Base-by-base conservation (phyloP, 768 basidiomycete species). In the Lepiota brunneoincarnata region DNA sequence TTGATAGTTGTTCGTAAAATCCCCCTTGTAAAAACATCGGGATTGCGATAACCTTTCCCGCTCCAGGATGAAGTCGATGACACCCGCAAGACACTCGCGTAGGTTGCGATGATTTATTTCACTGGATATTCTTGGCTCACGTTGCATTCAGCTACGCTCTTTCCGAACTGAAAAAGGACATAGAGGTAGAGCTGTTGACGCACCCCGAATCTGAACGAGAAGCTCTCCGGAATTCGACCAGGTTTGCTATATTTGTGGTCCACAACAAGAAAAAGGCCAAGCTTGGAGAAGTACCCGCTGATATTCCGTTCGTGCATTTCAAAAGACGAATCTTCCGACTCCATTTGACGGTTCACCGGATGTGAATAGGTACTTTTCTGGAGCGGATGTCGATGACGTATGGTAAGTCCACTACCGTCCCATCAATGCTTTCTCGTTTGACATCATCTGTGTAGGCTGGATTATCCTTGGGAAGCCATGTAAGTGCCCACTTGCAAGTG, bases 241-340 rank as follows among this genome's bases (percentile, higher is more conserved):
- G 89, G 67, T 93, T 99, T 56, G 95, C 83, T 1, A 76, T 98
- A 59, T 99, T 98, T 64, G 96, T 98, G 43, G 91, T 95, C 21
- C 91, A 94, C 71, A 92, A 94, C 76, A 98, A 98, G 74, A 75
- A 84, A 57, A 98, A 98, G 72, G 74, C 77, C 28, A 99, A 99
- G 73, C 66, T 85, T 34, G 94, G 84, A 23, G 71, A 82, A 41
- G 72, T 99, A 35, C 90, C 93, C 2, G 61, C 75, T 1, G 81
- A 82, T 55, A 75, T 78, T 23, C 80, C 78, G 89, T 92, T 65
- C 65, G 83, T 71, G 21, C 17, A 40, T 14, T 23, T 14, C 45
- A 9, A 23, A 11, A 20, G 23, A 21, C 41, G 18, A 17, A 10
- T 3, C 11, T 37, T 57, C 15, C 51, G 44, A 46, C 35, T 31